phyloP scores from a whole-genome alignment of 768 basidiomycete species.

The Cystofilobasidium capitatum region DNA sequence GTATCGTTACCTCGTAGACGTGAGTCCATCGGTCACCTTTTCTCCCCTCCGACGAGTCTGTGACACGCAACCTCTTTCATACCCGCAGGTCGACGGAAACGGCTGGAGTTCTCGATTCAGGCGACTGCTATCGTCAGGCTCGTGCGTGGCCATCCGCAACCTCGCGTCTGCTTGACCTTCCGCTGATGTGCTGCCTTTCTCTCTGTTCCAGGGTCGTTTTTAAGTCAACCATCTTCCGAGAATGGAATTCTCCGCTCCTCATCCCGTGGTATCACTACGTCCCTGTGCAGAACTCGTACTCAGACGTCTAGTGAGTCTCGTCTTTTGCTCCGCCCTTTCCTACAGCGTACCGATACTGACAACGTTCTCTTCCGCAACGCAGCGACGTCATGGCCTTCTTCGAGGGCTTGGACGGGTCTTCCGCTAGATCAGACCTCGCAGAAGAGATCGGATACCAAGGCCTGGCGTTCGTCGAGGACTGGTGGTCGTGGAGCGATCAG shows the following conservation, averaged over 20 bases:
- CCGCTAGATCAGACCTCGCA: slow-evolving; percentile 11
- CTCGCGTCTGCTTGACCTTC: not conserved
- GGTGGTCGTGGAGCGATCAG: slow-evolving; percentile 24
- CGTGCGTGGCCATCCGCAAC: not conserved
- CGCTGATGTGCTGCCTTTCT: not conserved
- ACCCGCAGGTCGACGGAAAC: slow-evolving; percentile 18
- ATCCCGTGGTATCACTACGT: slow-evolving; percentile 28
- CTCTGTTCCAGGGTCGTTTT: slow-evolving; percentile 4
- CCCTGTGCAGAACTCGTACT: slow-evolving; percentile 16
- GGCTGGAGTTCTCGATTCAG: slow-evolving; percentile 19
- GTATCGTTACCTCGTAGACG: slow-evolving; percentile 18
- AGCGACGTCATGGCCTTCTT: slow-evolving; percentile 25
- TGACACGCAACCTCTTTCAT: not conserved
- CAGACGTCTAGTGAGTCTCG: slow-evolving; percentile 14
- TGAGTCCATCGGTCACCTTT: not conserved
- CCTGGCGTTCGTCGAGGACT: slow-evolving; percentile 4
- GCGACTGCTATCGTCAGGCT: slow-evolving; percentile 13
- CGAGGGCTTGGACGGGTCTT: slow-evolving; percentile 2
- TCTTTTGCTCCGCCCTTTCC: not conserved
- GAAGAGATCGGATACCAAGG: slow-evolving; percentile 22
- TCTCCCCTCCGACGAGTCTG: not conserved
- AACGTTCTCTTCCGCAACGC: not conserved
- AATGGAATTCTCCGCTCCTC: slow-evolving; percentile 16
- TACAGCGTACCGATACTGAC: not conserved
- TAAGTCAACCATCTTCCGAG: slow-evolving; percentile 18